Evolutionary conservation across 2,329 filamentous ascomycete genomes (phyloP).

Genomic region (Ascochyta fabae): DNA sequence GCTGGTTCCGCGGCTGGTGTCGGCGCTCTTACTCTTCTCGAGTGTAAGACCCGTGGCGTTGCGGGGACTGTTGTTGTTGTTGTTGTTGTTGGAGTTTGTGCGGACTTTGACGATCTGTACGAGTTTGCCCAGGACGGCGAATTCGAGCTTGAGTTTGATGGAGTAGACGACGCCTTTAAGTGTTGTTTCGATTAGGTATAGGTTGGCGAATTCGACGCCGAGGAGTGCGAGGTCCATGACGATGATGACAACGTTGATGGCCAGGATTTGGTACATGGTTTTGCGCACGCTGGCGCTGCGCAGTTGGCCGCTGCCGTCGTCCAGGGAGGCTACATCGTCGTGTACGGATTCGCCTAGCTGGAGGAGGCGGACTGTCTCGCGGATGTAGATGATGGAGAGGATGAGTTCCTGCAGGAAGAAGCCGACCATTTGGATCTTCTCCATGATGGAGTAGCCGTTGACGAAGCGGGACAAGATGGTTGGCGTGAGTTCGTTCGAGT

Average conservation of each 20-base stretch:
- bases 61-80: constrained; percentile 24
- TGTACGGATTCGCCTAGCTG: constrained; percentile 34
- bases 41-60: constrained; percentile 20
- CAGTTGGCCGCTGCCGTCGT: constrained; percentile 35
- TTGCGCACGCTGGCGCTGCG: constrained; percentile 30
- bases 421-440: constrained; percentile 54
- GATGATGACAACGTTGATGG: constrained; percentile 46
- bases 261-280: constrained; percentile 45
- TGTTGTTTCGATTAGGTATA: constrained; percentile 45
- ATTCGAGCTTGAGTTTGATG: constrained; percentile 62
- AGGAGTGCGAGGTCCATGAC: constrained; percentile 40
- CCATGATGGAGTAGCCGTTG: constrained; percentile 51
- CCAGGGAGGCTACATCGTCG: constrained; percentile 40
- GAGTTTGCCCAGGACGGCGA: constrained; percentile 59
- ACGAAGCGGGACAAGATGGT: constrained; percentile 37
- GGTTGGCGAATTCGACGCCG: constrained; percentile 40
- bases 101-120: constrained; percentile 44
- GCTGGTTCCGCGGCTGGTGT: constrained; percentile 4
- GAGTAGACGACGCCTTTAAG: constrained; percentile 54
- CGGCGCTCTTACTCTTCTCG: constrained; percentile 25
- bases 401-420: constrained; percentile 53
- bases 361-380: constrained; percentile 59
- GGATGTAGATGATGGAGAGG: constrained; percentile 58
- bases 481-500: constrained; percentile 41
- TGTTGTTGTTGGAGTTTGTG: constrained; percentile 29